Conservation (phyloP, 441 rosid species). For the Geranium incanum region DNA sequence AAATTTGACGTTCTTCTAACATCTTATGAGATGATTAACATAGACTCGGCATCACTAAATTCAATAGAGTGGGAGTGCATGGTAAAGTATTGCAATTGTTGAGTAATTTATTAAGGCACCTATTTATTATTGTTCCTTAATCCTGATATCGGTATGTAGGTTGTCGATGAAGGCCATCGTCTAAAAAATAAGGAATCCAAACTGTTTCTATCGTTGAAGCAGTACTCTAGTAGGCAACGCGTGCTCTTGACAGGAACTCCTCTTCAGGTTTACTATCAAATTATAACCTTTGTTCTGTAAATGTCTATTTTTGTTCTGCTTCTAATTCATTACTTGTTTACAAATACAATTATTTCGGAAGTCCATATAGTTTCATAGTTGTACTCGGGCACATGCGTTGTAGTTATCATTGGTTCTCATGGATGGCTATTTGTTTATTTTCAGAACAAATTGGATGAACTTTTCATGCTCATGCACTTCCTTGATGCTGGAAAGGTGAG, state of each 20-base stretch:
- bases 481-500: constrained; percentile 99
- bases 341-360: not conserved
- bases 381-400: not conserved
- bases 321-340: not conserved
- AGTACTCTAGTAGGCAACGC: constrained; percentile 78
- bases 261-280: constrained; percentile 63
- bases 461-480: constrained; percentile 99
- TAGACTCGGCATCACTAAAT: constrained; percentile 70
- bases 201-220: constrained; percentile 78
- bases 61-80: constrained; percentile 97
- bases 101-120: constrained; percentile 14
- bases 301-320: not conserved
- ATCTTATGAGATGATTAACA: constrained; percentile 95
- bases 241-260: constrained; percentile 98
- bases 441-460: constrained; percentile 99
- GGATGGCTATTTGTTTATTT: constrained; percentile 27
- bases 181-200: constrained; percentile 96
- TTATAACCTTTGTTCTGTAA: constrained; percentile 10
- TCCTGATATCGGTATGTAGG: constrained; percentile 42
- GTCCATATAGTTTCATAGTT: not conserved
- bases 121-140: constrained; percentile 22
- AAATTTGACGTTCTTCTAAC: constrained; percentile 94
- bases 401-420: constrained; percentile 15
- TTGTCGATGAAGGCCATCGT: constrained; percentile 99
- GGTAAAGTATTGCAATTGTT: constrained; percentile 42